phyloP scores from a whole-genome alignment of 2,329 filamentous ascomycete species.

The Arthroderma uncinatum region DNA sequence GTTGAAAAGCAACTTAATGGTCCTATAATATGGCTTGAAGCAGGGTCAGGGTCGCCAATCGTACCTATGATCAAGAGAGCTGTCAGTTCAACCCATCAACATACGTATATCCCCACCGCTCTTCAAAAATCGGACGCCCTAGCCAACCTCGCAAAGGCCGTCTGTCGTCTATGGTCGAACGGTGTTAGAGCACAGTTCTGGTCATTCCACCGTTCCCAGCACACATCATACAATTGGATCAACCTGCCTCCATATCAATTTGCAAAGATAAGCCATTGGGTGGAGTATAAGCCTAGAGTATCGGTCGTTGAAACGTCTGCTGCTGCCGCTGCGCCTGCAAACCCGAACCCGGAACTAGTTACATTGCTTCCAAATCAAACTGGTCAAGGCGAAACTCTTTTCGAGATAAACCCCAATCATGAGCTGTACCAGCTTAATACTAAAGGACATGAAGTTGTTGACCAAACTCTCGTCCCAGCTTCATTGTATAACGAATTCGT shows the following conservation, averaged over 20 bases:
- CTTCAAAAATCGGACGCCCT: not conserved
- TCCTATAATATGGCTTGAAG: slow-evolving; percentile 30
- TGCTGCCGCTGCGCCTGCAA: not conserved
- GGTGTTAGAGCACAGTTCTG: not conserved
- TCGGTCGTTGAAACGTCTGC: not conserved
- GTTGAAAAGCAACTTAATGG: slow-evolving; percentile 21
- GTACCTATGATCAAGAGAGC: not conserved
- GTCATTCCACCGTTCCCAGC: not conserved
- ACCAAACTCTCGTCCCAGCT: not conserved
- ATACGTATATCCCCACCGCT: not conserved
- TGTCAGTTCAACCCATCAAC: not conserved
- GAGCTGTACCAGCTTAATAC: slow-evolving; percentile 1
- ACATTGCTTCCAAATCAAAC: not conserved
- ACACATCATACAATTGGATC: not conserved
- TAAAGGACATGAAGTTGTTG: not conserved
- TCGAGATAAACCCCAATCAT: not conserved
- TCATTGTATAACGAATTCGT: slow-evolving; percentile 2
- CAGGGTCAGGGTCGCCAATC: slow-evolving; percentile 22
- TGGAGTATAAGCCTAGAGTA: not conserved
- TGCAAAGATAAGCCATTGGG: slow-evolving; percentile 3
- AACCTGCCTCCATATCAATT: slow-evolving; percentile 6
- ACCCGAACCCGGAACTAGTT: not conserved
- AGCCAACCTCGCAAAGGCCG: not conserved
- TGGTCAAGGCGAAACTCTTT: not conserved
- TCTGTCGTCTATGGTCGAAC: not conserved